Percentiles rank a stretch among this genome's conserved stretches.
These are phyloP conservation scores for Debaryomycetaceae sp. DNA, from an alignment of 1,139 yeast genomes.

Conservation along the genomic window DNA sequence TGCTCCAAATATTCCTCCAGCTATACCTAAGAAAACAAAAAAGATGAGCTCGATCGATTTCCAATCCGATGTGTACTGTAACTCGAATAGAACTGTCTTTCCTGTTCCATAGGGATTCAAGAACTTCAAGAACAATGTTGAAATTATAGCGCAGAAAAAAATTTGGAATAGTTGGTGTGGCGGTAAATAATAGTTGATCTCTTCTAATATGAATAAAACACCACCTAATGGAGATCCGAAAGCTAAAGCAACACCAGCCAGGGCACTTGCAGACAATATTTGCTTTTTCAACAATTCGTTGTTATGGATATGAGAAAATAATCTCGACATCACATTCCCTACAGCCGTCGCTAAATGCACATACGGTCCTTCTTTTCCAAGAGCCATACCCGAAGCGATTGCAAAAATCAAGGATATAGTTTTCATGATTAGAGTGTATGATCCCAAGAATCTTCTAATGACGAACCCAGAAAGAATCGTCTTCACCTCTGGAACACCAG, in stretches of 20 bases:
- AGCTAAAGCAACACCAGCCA: constrained; percentile 69
- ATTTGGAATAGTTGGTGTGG: constrained; percentile 57
- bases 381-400: constrained; percentile 61
- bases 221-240: constrained; percentile 73
- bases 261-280: constrained; percentile 60
- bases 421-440: constrained; percentile 51
- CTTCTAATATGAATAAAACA: constrained; percentile 62
- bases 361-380: constrained; percentile 73
- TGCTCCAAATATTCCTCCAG: constrained; percentile 61
- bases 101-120: constrained; percentile 65
- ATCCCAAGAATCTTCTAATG: constrained; percentile 53
- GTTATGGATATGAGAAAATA: constrained; percentile 45
- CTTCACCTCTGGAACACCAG: constrained; percentile 65
- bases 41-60: constrained; percentile 43
- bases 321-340: constrained; percentile 55
- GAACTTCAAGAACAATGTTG: constrained; percentile 54
- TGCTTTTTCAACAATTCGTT: constrained; percentile 58
- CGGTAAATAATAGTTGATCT: constrained; percentile 57
- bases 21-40: constrained; percentile 49
- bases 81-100: constrained; percentile 56
- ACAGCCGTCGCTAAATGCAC: constrained; percentile 69
- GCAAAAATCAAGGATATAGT: constrained; percentile 52
- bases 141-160: constrained; percentile 58
- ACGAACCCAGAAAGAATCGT: constrained; percentile 57
- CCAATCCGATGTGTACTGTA: constrained; percentile 57